Conservation (phyloP, 176 grass and related monocot species). For the Cymbopogon citratus region DNA sequence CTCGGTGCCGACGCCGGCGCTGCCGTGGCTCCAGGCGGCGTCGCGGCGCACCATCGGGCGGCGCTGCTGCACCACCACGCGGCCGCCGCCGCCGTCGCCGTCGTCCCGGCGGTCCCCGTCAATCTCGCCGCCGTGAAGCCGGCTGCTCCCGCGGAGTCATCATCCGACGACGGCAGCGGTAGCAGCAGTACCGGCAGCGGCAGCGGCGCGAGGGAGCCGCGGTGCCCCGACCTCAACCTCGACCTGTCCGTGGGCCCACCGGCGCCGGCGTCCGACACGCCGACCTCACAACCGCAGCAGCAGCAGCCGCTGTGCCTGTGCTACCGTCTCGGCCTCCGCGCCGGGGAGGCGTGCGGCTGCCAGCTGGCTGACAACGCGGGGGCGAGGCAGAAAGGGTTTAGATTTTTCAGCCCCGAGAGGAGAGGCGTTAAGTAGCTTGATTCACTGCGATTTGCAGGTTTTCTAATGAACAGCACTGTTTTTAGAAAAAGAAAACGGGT, state of each 20-base stretch:
- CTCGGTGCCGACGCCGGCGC: background rate
- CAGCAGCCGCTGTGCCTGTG: slow-evolving; percentile 57
- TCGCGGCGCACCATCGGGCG: no score
- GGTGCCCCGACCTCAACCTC: slow-evolving; percentile 58
- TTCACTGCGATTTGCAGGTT: slow-evolving; percentile 34
- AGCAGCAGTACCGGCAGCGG: slow-evolving; percentile 34
- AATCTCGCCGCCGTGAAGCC: background rate
- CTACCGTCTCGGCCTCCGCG: slow-evolving; percentile 48
- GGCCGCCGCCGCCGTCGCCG: background rate
- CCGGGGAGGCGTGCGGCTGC: slow-evolving; percentile 51
- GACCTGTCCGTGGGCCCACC: slow-evolving; percentile 62
- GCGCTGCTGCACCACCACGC: background rate
- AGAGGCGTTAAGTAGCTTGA: background rate
- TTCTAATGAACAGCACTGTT: background rate
- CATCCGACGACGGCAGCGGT: slow-evolving; percentile 18
- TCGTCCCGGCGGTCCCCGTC: background rate
- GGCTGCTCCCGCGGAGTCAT: background rate
- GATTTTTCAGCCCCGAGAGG: slow-evolving; percentile 39
- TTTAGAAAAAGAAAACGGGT: background rate
- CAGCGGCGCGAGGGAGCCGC: slow-evolving; percentile 36
- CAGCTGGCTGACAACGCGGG: slow-evolving; percentile 24
- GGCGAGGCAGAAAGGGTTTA: slow-evolving; percentile 1
- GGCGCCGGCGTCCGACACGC: slow-evolving; percentile 33
- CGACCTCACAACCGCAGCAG: slow-evolving; percentile 17
- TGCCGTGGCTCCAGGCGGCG: background rate